Evolutionary conservation across 1,284 basidiomycete species (phyloP).

Genomic region (Pseudozyma sp.): DNA sequence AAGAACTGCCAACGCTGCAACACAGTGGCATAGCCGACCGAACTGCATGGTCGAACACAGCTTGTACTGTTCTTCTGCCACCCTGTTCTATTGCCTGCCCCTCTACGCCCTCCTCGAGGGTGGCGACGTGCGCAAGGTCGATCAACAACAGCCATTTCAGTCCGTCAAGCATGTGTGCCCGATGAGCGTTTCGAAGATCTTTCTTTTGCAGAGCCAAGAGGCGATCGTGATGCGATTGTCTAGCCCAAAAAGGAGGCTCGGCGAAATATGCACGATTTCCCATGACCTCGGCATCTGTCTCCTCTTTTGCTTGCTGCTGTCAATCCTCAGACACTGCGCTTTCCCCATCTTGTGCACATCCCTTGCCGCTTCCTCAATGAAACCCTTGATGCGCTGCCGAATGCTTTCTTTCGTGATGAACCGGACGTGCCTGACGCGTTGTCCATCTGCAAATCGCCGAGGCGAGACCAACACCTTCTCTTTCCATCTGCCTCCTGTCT

Average conservation of each 20-base stretch:
- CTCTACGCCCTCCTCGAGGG: background rate
- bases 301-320: background rate
- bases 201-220: background rate
- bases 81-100: background rate
- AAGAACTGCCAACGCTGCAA: background rate
- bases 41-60: background rate
- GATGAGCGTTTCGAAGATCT: background rate
- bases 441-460: constrained; percentile 19
- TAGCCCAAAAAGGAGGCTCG: background rate
- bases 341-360: too few species aligned
- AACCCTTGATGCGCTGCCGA: too few species aligned
- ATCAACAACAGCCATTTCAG: background rate
- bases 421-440: constrained; percentile 8
- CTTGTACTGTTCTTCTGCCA: background rate
- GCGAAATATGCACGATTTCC: background rate
- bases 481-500: background rate
- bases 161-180: background rate
- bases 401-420: background rate
- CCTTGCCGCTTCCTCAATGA: too few species aligned
- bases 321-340: too few species aligned
- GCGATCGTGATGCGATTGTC: background rate
- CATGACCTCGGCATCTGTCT: background rate
- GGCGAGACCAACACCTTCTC: constrained; percentile 23
- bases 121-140: background rate
- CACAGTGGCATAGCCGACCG: background rate